Evolutionary conservation across 768 basidiomycete genomes (phyloP), one percentile per base, ranked within the genome.

Genomic region (Panus rudis): DNA sequence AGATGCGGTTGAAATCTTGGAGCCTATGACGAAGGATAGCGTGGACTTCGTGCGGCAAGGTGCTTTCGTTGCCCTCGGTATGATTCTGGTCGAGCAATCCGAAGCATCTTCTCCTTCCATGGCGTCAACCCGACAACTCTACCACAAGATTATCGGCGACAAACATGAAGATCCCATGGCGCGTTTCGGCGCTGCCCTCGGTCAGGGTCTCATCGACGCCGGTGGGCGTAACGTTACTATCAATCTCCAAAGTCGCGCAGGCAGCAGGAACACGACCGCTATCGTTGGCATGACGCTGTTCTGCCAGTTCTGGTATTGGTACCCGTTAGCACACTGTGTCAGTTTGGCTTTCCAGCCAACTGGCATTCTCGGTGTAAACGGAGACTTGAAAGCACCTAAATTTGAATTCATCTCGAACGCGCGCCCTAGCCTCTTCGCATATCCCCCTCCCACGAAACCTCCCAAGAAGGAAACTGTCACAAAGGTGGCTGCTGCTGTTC

Each of bases 261-360:
- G 96, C 7, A 92, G 85, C 52, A 77, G 79, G 51, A 94, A 97
- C 61, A 93, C 92, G 52, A 88, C 76, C 37, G 92, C 94, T 2
- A 89, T 98, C 50, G 91, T 98, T 25, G 96, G 96, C n/a, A 92
- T 98, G 86, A 81, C 87, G 14, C 66, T 99, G 59, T 99, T 99
- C 70, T 89, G 88, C 56, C 96, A 99, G 63, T 98, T 99, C 67
- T 99, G 96, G 96, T 98, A 98, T 62, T 99, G 96, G 96, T 99
- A 93, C 66, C 96, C 96, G 25, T 70, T 98, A 21, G 92, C 92
- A 12, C 93, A 97, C 57, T 92, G 87, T 49, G 85, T 88, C 13
- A 87, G 84, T 54, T 67, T 99, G 50, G 84, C 93, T 2, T 97
- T 99, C 63, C 85, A 90, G 43, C 93, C 96, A 3, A 99, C 96